Evolutionary conservation across 129 eudicot species (phyloP), one percentile per base, ranked within the genome.

Genomic region (Lactuca sativa): DNA sequence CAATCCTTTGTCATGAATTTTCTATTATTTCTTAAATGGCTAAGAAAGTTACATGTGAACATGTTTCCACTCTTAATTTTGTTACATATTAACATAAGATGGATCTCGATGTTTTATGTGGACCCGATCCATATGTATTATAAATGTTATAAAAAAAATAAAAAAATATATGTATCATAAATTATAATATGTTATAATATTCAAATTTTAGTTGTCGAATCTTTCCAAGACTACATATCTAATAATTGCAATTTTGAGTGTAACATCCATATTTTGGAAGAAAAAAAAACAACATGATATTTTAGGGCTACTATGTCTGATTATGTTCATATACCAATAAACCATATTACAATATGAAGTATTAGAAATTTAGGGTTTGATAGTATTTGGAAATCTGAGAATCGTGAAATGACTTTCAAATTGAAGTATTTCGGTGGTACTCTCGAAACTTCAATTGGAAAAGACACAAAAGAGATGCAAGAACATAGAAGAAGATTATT

Each of bases 41-140:
- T 31, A 30, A 8, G 41, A 54, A 41, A 69, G 62, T 68, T 62
- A 77, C 81, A 77, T 62, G 76, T 77, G 81, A 77, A 11, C 81
- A 61, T 77, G 81, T 77, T 76, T 77, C 60, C 81, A 32, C 60
- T 62, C 69, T 63, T 21, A 41, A 13, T 54, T 40, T 74, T 56
- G 72, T 64, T 64, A 30, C 78, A 64, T 64, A 36, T 11, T 12
- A n/a, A n/a, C 15, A 15, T 49, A 60, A 53, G 58, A 63, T 76
- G 64, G 80, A 59, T 65, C 33, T 41, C 65, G 67, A 47, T 74
- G 74, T 70, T 71, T 59, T 67, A 44, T 71, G 79, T 67, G 56
- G 59, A 67, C 61, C 67, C 68, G 49, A 34, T 49, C 60, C 48
- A 51, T 59, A 38, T 67, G 68, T 36, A 32, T 49, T 67, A 37